Evolutionary conservation across 1,284 basidiomycete genomes (phyloP).

Genomic region (Ceratorhiza oryzae-sativae): DNA sequence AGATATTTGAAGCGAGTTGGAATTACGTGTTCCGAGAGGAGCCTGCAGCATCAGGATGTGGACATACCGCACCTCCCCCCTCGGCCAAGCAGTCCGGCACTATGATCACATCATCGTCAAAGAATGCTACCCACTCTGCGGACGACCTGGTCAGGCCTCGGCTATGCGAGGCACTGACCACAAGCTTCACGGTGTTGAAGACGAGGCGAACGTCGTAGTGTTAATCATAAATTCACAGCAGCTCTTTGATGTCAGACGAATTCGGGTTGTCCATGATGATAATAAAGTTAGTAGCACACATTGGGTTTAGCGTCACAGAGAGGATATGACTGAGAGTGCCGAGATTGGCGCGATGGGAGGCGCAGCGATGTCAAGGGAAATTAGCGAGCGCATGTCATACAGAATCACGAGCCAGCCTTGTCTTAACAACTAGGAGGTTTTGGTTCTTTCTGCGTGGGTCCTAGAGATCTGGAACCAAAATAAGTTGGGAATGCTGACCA

Average conservation of each 20-base stretch:
- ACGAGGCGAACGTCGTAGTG: conserved; percentile 60
- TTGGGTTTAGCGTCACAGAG: conserved; percentile 53
- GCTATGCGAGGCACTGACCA: conserved; percentile 61
- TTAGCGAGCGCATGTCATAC: conserved; percentile 48
- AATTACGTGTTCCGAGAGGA: conserved; percentile 63
- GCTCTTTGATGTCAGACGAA: conserved; percentile 51
- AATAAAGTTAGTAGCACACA: conserved; percentile 61
- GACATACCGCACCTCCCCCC: conserved; percentile 58
- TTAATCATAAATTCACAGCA: conserved; percentile 52
- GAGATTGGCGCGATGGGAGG: conserved; percentile 65
- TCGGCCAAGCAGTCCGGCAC: conserved; percentile 56
- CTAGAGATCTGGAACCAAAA: too few species aligned
- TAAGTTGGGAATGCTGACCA: too few species aligned
- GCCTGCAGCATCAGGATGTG: conserved; percentile 58
- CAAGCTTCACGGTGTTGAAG: conserved; percentile 55
- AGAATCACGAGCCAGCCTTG: too few species aligned
- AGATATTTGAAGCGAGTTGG: conserved; percentile 58
- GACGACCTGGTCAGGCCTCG: conserved; percentile 58
- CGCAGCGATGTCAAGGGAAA: conserved; percentile 63
- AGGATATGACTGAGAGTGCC: conserved; percentile 57
- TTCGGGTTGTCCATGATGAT: conserved; percentile 65
- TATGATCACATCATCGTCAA: conserved; percentile 65
- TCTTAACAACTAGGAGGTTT: too few species aligned
- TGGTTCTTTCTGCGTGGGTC: too few species aligned
- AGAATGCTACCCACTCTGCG: conserved; percentile 60